Percentiles rank a stretch among this genome's conserved stretches.
These are phyloP conservation scores for Cutaneotrichosporon sp. DNA, from an alignment of 1,284 basidiomycete genomes.

Conservation along the genomic window DNA sequence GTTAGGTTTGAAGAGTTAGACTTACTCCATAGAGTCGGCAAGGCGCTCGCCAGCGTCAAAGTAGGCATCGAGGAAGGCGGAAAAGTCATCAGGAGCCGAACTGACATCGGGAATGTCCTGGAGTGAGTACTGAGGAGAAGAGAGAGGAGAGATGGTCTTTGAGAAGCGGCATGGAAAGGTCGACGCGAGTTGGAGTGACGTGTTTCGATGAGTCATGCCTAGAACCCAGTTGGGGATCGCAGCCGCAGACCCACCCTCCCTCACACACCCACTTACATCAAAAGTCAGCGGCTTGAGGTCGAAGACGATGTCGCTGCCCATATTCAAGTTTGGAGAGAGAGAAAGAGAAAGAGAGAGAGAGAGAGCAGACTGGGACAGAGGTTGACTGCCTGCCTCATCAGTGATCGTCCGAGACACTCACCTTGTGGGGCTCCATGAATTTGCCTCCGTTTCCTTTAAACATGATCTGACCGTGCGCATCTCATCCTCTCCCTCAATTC, in stretches of 20 bases:
- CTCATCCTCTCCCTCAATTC: too few species aligned
- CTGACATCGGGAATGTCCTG: constrained; percentile 38
- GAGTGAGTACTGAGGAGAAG: neutral
- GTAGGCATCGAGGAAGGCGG: constrained; percentile 35
- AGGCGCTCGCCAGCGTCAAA: constrained; percentile 35
- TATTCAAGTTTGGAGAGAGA: neutral
- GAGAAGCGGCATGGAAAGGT: too few species aligned
- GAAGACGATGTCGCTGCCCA: constrained; percentile 12
- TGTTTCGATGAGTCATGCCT: neutral
- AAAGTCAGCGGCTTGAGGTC: constrained; percentile 25
- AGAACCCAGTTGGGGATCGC: too few species aligned
- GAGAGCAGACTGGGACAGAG: too few species aligned
- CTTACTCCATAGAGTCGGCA: constrained; percentile 37
- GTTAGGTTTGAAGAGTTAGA: constrained; percentile 7
- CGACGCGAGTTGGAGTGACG: neutral
- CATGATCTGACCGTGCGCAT: too few species aligned
- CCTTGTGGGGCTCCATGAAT: too few species aligned
- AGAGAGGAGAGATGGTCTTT: too few species aligned
- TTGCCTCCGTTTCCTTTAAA: too few species aligned
- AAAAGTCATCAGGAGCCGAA: constrained; percentile 27
- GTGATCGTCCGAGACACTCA: too few species aligned
- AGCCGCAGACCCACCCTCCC: too few species aligned
- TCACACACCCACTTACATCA: constrained; percentile 6
- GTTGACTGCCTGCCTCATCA: too few species aligned
- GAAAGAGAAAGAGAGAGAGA: too few species aligned